Base-by-base conservation (phyloP, 495 filamentous ascomycete genomes). In the Penicillium taxi region DNA sequence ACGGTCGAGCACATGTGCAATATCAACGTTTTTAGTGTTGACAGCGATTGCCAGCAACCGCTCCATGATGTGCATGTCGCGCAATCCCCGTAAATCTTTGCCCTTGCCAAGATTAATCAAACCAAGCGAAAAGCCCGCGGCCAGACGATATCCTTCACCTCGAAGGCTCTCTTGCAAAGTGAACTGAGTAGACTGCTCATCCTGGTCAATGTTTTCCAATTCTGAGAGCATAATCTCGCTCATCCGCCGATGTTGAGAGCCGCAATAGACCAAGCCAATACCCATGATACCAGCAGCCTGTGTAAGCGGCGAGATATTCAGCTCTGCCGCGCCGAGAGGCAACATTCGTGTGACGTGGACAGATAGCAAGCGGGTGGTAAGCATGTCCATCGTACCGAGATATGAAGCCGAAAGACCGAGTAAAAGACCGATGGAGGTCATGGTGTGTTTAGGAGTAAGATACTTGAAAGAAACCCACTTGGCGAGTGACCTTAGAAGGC, bases 391-490 rank as follows among this genome's bases (percentile, higher is more conserved):
- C 15, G 88, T 96, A 6, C 91, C 91, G 30, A 96, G 64, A 54
- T 93, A 91, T 6, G 90, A 95, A 8, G 85, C 93, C 2, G 93
- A 86, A 34, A 98, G 68, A 17, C 91, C 91, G 6, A 99, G 70
- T 27, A 99, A 73, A 13, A 99, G 70, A 7, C 93, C 91, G 41
- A 99, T 93, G 5, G 91, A 96, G 8, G 90, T 96, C 90, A 96
- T 96, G 24, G 88, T 89, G 59, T 98, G 91, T 53, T 98, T 98
- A 2, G 91, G 91, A 0, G 91, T 96, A 19, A 98, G 63, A 44
- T 98, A 98, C 62, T 94, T 96, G 75, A 95, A 98, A 27, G 89
- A 88, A 16, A 96, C 82, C 93, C 93, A 96, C 61, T 95, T 96
- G 7, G 93, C 93, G 12, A 99, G 71, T 6, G 74, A 80, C 55